Base-by-base conservation (phyloP, 2,329 filamentous ascomycete genomes). In the Trichoderma sp. region DNA sequence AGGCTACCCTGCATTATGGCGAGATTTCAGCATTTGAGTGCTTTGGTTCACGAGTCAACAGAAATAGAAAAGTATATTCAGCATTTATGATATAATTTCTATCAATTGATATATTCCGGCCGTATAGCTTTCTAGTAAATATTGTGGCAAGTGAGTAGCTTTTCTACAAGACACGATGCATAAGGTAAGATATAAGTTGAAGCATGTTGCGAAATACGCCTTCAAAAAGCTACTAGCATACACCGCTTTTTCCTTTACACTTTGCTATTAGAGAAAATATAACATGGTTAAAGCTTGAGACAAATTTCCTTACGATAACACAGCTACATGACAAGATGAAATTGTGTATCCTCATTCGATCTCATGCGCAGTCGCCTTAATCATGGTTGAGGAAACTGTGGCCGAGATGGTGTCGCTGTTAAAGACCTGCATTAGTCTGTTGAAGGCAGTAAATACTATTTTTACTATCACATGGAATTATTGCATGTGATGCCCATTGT, bases 1-100 rank as follows among this genome's bases (percentile, higher is more conserved):
- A 47, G 47, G 35, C 57, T 70, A 70, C 63, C 68, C 68, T 63
- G 16, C 21, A 70, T 29, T 2, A n/a, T 10, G 19, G 6, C 2
- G 19, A 40, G 16, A 31, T 7, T 10, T 8, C 21, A 27, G 1
- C 33, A 21, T 56, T 24, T 56, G 33, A n/a, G 13, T n/a, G 1
- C 14, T 19, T 24, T 13, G 7, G 0, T 0, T 3, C 14, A 2
- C 2, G 14, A 37, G 5, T 37, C 11, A 37, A 11, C 10, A 6
- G 11, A n/a, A 33, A 6, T 27, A 27, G 8, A 10, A 29, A 56
- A 0, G 6, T 21, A 13, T 11, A 4, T 11, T 49, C 2, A 11
- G 11, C 5, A 5, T 13, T 13, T 10, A n/a, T n/a, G 19, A 10
- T 43, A 1, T 10, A 6, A 10, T 40, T 43, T 8, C 4, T 0